Percentiles rank a stretch among this genome's conserved stretches.
These are phyloP conservation scores for Strigomonas oncopelti DNA, from an alignment of 208 protist genomes.

Conservation along the genomic window DNA sequence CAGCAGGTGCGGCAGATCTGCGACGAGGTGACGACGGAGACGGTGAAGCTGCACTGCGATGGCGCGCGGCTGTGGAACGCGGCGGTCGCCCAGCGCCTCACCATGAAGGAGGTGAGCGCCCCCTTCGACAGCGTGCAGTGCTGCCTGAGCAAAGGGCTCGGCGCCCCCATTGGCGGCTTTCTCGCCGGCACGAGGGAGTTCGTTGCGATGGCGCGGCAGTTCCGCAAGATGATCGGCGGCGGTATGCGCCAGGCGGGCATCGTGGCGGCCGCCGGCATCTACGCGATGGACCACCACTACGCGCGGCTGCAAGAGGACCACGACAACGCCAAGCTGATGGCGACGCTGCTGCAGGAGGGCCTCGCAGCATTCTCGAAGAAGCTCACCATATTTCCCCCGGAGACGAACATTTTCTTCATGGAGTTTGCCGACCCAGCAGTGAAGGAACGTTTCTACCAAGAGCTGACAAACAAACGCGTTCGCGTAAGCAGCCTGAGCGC, in stretches of 20 bases:
- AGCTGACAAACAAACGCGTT: neutral
- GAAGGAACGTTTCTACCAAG: neutral
- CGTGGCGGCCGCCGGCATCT: conserved; percentile 7
- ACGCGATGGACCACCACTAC: conserved; percentile 11
- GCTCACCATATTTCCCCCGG: neutral
- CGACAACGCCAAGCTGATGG: conserved; percentile 2
- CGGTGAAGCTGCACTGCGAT: conserved; percentile 11
- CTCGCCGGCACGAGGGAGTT: conserved; percentile 10
- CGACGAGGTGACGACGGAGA: neutral
- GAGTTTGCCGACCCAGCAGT: neutral
- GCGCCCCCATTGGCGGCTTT: conserved; percentile 7
- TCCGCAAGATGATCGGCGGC: conserved; percentile 8
- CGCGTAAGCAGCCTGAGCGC: neutral
- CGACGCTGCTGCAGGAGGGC: neutral
- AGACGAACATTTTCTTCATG: conserved; percentile 11
- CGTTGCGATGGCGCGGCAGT: neutral
- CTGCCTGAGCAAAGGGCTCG: conserved; percentile 14
- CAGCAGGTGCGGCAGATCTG: conserved; percentile 4
- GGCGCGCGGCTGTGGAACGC: conserved; percentile 15
- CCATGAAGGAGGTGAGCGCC: conserved; percentile 5
- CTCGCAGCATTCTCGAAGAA: neutral
- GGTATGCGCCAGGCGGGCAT: conserved; percentile 15
- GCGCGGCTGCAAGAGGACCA: conserved; percentile 1
- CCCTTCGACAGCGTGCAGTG: conserved; percentile 13
- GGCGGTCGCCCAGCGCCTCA: conserved; percentile 3